A percentile compares a stretch with the other conserved stretches of the same genome.
Evolutionary conservation across 306 rosid genomes (phyloP).

Genomic region (Betula pendula): DNA sequence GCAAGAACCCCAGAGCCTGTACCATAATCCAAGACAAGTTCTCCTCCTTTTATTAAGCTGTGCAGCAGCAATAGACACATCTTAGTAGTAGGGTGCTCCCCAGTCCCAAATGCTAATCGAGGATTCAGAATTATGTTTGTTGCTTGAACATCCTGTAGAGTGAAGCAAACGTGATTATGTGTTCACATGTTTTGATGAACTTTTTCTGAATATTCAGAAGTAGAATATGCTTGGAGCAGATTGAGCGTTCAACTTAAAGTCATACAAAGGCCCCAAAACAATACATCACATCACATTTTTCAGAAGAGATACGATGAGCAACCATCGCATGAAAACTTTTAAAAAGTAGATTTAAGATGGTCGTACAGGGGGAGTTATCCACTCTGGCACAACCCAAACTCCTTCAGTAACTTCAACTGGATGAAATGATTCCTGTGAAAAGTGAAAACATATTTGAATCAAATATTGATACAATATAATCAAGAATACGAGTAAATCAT

Average conservation of each 20-base stretch:
- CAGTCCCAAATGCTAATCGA: slow-evolving; percentile 90
- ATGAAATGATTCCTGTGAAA: slow-evolving; percentile 66
- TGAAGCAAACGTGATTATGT: neutral
- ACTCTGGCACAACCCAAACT: slow-evolving; percentile 83
- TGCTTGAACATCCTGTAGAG: slow-evolving; percentile 62
- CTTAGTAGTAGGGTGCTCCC: slow-evolving; percentile 82
- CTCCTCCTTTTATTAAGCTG: slow-evolving; percentile 68
- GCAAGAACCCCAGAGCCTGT: slow-evolving; percentile 96
- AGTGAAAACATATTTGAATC: slow-evolving; percentile 5
- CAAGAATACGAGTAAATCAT: neutral
- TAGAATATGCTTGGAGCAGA: neutral
- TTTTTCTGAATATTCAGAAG: slow-evolving; percentile 9
- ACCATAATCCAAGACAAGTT: slow-evolving; percentile 79
- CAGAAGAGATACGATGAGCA: slow-evolving; percentile 3
- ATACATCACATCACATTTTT: slow-evolving; percentile 2
- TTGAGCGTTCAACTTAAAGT: neutral
- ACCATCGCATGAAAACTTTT: slow-evolving; percentile 5
- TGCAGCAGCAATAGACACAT: slow-evolving; percentile 75
- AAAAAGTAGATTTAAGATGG: slow-evolving; percentile 12
- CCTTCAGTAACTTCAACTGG: slow-evolving; percentile 70
- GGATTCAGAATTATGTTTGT: slow-evolving; percentile 81
- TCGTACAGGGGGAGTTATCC: slow-evolving; percentile 78
- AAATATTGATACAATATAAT: neutral
- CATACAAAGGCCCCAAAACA: neutral
- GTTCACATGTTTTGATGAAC: neutral